Conservation (phyloP, 2,329 filamentous ascomycete genomes). For the Ophiostoma tasmaniense region DNA sequence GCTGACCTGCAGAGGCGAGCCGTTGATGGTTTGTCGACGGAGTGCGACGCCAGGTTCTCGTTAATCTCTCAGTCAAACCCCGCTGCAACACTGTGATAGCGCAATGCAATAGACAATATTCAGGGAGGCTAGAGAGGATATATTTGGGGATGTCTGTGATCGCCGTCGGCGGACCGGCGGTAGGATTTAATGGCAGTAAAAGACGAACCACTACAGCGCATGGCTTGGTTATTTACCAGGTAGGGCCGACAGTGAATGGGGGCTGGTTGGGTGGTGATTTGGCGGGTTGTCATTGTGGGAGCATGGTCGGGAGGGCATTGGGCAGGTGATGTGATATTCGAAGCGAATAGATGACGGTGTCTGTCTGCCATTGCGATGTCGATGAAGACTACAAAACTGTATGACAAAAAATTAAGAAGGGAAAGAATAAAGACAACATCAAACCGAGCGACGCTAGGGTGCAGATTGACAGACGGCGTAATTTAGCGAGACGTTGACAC, state of each 20-base stretch:
- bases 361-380: no score
- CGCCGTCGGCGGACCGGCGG: not conserved
- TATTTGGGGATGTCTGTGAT: not conserved
- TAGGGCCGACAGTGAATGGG: not conserved
- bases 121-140: not conserved
- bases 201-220: not conserved
- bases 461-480: not conserved
- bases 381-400: not conserved
- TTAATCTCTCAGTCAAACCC: not conserved
- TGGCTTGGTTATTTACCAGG: not conserved
- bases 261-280: no score
- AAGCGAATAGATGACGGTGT: no score
- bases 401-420: not conserved
- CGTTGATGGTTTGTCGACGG: not conserved
- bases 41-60: slow-evolving; percentile 1
- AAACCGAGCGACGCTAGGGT: not conserved
- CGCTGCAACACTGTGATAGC: not conserved
- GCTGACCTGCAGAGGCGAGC: not conserved
- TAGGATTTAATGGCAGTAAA: not conserved
- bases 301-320: no score
- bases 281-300: no score
- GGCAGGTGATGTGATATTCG: no score
- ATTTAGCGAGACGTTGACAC: not conserved
- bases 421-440: no score
- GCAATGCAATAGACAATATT: not conserved